Conservation (phyloP, 768 basidiomycete genomes). For the Clavaria fumosa region DNA sequence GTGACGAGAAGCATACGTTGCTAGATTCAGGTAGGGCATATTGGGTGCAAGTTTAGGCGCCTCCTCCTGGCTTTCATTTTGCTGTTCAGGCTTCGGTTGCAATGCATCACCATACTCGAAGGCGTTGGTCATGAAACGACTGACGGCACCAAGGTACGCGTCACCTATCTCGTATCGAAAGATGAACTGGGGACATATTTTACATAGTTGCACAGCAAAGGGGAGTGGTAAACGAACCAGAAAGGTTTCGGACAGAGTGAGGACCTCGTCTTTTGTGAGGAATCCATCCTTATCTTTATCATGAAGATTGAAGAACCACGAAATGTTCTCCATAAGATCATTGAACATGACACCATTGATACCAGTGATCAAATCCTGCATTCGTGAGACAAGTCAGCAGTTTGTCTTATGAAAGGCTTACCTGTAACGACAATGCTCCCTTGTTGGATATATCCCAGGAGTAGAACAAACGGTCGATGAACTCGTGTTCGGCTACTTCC, state of each 20-base stretch:
- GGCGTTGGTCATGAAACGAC: conserved; percentile 94
- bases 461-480: conserved; percentile 86
- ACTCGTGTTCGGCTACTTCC: conserved; percentile 87
- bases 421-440: conserved; percentile 85
- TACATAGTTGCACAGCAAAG: conserved; percentile 6
- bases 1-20: conserved; percentile 39
- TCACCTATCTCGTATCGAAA: conserved; percentile 96
- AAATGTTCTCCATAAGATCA: conserved; percentile 95
- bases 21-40: conserved; percentile 84
- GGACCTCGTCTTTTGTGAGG: conserved; percentile 90
- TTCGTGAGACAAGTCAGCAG: neutral
- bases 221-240: conserved; percentile 36
- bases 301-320: conserved; percentile 95
- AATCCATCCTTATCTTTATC: conserved; percentile 95
- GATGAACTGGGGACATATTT: conserved; percentile 53
- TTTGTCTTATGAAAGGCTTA: conserved; percentile 15
- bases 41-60: conserved; percentile 50
- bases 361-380: conserved; percentile 76
- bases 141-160: conserved; percentile 90
- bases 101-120: conserved; percentile 97
- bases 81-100: conserved; percentile 39
- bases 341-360: conserved; percentile 89
- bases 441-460: conserved; percentile 80
- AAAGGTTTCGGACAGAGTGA: conserved; percentile 88
- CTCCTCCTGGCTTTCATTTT: conserved; percentile 16